phyloP scores from a whole-genome alignment of 768 basidiomycete genomes.

The Mycena alexandri region DNA sequence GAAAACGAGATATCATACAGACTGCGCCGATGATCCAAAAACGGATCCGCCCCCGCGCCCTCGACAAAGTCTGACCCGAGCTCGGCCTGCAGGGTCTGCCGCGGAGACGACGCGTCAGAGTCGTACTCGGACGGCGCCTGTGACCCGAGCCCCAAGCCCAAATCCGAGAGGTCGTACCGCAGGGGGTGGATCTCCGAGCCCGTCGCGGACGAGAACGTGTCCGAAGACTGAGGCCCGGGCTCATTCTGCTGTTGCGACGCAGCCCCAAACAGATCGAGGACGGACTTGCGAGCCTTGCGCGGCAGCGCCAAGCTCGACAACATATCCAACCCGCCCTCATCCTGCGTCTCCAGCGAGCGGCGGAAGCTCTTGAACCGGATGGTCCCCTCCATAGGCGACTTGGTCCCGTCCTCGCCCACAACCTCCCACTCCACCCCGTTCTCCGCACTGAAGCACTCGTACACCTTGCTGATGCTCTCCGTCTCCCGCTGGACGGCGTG shows the following conservation, averaged over 20 bases:
- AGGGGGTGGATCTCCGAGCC: conserved; percentile 52
- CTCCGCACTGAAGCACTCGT: conserved; percentile 74
- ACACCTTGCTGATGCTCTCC: conserved; percentile 75
- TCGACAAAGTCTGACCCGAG: conserved; percentile 67
- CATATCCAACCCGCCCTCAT: conserved; percentile 1
- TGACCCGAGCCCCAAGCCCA: conserved; percentile 1
- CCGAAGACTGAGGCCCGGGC: conserved; percentile 45
- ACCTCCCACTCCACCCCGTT: conserved; percentile 63
- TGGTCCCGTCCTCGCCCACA: conserved; percentile 45
- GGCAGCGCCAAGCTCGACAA: conserved; percentile 14
- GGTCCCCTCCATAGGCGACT: conserved; percentile 44
- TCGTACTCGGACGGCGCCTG: conserved; percentile 36
- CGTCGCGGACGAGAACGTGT: conserved; percentile 44
- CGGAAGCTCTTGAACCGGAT: conserved; percentile 46
- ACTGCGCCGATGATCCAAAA: conserved; percentile 57
- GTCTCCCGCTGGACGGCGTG: conserved; percentile 81
- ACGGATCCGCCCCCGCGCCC: conserved; percentile 57
- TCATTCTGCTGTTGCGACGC: conserved; percentile 29
- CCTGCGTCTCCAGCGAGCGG: conserved; percentile 33
- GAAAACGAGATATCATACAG: conserved; percentile 66
- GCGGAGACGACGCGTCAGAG: conserved; percentile 37
- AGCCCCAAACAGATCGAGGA: conserved; percentile 73
- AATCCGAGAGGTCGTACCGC: conserved; percentile 42
- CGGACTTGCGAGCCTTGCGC: conserved; percentile 61
- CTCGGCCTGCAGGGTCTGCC: conserved; percentile 66